Evolutionary conservation across 768 basidiomycete genomes (phyloP), one percentile per base, ranked within the genome.

Genomic region (Pilatotrama ljubarskyi): DNA sequence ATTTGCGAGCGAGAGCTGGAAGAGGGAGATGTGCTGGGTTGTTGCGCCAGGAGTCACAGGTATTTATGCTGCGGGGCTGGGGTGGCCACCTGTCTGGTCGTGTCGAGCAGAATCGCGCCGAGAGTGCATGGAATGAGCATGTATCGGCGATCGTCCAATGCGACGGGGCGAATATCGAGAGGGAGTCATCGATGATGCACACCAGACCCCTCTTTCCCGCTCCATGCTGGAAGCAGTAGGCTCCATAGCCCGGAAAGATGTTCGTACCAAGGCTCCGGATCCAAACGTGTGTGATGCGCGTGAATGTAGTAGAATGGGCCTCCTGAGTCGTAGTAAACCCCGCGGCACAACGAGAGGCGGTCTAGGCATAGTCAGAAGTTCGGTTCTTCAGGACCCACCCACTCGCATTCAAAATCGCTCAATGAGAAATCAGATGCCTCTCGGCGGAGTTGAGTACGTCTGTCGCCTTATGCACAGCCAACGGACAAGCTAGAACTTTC

Each of bases 91-190:
- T 25, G 36, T n/a, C 35, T 36, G 37, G 55, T 38, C 7, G 10
- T 10, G 18, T 35, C 50, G 20, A 14, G 14, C 9, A 22, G 36
- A 40, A 29, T 48, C 44, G 35, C 17, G 52, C 52, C n/a, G n/a
- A 35, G 38, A 2, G 25, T 25, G 44, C 46, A 56, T 56, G 55
- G 44, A 29, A 40, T 48, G 37, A 7, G 46, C 46, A 56, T 48
- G 55, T 40, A 56, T 56, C 55, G 37, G 20, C 44, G 15, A 56
- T 56, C 46, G 44, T 48, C 46, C 46, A 40, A 56, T 56, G 24
- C 37, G 13, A 32, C 5, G 14, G 10, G 29, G 46, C 20, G 46
- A 18, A 40, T 36, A 22, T 49, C 55, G 38, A 48, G 29, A n/a
- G 44, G 25, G 15, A 10, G 46, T 29, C 55, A 56, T 56, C 55